These are phyloP conservation scores for Sambucus nigra DNA, from an alignment of 129 eudicot species.

Conservation along the genomic window DNA sequence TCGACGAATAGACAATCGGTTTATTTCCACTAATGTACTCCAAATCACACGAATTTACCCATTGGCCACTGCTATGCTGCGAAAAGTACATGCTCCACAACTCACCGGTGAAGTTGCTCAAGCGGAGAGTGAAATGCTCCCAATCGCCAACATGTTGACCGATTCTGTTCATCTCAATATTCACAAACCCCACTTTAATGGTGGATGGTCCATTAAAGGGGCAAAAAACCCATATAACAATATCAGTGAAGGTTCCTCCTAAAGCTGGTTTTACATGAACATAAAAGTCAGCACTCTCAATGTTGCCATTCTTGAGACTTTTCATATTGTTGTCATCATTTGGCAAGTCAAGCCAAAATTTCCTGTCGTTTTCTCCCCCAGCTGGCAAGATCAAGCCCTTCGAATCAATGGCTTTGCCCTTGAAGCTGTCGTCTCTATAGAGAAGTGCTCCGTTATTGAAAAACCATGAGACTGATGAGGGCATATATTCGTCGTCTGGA, in stretches of 20 bases:
- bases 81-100: conserved; percentile 66
- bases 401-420: conserved; percentile 42
- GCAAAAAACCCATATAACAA: conserved; percentile 90
- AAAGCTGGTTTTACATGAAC: conserved; percentile 81
- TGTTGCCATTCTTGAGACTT: conserved; percentile 46
- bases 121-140: conserved; percentile 89
- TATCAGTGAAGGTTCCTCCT: conserved; percentile 84
- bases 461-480: conserved; percentile 86
- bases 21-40: conserved; percentile 71
- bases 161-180: conserved; percentile 29
- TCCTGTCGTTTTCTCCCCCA: conserved; percentile 75
- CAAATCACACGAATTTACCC: conserved; percentile 58
- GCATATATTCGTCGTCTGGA: conserved; percentile 69
- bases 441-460: conserved; percentile 77
- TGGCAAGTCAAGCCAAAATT: conserved; percentile 80
- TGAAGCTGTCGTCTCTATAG: conserved; percentile 31
- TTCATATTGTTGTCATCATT: conserved; percentile 21
- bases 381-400: conserved; percentile 54
- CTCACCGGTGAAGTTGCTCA: conserved; percentile 84
- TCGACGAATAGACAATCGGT: conserved; percentile 73
- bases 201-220: conserved; percentile 91
- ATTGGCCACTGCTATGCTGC: conserved; percentile 80
- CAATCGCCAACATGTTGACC: conserved; percentile 93
- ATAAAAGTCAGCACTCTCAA: conserved; percentile 63
- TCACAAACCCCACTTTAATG: conserved; percentile 47